phyloP scores from a whole-genome alignment of 1,284 basidiomycete genomes.

The Prillingera fragicola region DNA sequence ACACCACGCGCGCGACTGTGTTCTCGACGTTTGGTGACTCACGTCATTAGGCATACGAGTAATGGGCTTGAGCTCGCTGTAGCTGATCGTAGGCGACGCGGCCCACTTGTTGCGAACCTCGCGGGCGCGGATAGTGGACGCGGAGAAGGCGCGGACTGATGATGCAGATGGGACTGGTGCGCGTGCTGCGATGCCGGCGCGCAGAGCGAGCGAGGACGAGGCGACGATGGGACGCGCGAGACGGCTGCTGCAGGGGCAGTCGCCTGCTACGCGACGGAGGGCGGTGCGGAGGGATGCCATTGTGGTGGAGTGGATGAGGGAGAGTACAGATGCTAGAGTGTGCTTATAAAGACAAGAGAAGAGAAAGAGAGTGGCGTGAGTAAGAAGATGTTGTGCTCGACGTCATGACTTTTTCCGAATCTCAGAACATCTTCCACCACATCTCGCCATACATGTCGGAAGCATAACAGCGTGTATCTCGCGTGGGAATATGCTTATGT shows the following conservation, averaged over 20 bases:
- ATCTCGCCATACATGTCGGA: too few species aligned
- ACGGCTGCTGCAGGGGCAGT: not conserved
- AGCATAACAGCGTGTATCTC: too few species aligned
- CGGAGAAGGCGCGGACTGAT: conserved; percentile 2
- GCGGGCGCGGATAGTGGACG: not conserved
- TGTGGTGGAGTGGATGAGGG: conserved; percentile 2
- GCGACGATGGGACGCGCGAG: not conserved
- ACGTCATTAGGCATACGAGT: conserved; percentile 76
- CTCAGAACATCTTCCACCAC: too few species aligned
- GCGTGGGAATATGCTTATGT: too few species aligned
- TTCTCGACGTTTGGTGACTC: conserved; percentile 44
- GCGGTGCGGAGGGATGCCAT: conserved; percentile 7
- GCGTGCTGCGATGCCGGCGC: not conserved
- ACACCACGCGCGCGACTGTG: not conserved
- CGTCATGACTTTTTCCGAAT: too few species aligned
- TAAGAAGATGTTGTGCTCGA: too few species aligned
- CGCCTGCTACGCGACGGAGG: conserved; percentile 6
- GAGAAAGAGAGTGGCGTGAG: too few species aligned
- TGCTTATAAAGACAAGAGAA: too few species aligned
- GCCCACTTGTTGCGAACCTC: conserved; percentile 29
- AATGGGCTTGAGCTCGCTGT: conserved; percentile 76
- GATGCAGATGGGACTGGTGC: not conserved
- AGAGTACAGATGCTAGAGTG: not conserved
- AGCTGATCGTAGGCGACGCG: conserved; percentile 57
- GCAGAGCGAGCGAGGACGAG: not conserved